Evolutionary conservation across 2,329 filamentous ascomycete species (phyloP), one percentile per base, ranked within the genome.

Genomic region (Daldinia sp.): DNA sequence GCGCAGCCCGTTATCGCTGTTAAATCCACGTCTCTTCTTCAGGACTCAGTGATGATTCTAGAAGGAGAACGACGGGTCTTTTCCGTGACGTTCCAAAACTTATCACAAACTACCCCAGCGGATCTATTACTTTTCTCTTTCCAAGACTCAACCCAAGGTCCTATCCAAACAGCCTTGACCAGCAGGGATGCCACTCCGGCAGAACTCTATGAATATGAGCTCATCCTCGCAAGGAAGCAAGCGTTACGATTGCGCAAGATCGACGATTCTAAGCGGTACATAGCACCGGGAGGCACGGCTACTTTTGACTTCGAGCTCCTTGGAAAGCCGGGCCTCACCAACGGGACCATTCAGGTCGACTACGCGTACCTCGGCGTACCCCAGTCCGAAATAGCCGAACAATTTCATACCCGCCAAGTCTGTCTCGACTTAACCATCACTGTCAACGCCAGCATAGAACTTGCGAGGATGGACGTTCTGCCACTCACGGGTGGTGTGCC

Each of bases 61-160:
- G 95, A 98, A 81, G 96, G 96, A 48, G 95, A 99, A 79, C 88
- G 87, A 23, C 90, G 90, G 73, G 83, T 84, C 0, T 97, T 98
- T 76, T 90, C 88, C 0, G 86, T 98, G 15, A 94, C 92, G 0
- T 82, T 98, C 13, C 88, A 92, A 72, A 99, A 99, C 72, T 83
- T 89, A 7, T 96, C 93, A 0, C 73, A 77, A 6, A 82, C 85
- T 0, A 94, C 91, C 1, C 85, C 93, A 1, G 93, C 93, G 1
- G 93, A 97, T 76, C 90, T 98, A 62, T 82, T 98, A 39, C 85
- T 96, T 28, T 93, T 98, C 67, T 94, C 93, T 0, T 97, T 97
- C 78, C 90, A 94, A 73, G 94, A 98, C 80, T 97, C 94, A 0
- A 94, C 93, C 0, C 93, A 93, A 69, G 87, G 86, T 6, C 89